Conservation (phyloP, 2,329 filamentous ascomycete genomes). For the Nigrospora sphaerica region DNA sequence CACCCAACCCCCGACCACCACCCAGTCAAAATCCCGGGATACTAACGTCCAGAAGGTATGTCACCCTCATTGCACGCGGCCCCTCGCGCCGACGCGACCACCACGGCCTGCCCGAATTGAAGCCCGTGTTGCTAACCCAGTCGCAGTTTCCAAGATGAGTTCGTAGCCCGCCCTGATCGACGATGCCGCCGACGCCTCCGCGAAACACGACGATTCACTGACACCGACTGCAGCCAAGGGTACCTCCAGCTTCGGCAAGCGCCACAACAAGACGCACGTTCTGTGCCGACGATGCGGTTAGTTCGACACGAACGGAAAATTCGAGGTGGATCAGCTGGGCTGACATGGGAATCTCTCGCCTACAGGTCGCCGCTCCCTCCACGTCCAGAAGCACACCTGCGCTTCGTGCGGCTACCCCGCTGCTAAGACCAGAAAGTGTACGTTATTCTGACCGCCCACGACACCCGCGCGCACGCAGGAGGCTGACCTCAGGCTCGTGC, state of each 20-base stretch:
- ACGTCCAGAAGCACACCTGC: conserved; percentile 99
- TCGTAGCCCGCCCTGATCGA: conserved; percentile 12
- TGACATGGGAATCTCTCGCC: conserved; percentile 13
- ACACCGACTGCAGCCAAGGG: conserved; percentile 24
- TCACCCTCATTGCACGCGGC: not conserved
- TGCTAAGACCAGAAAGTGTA: conserved; percentile 98
- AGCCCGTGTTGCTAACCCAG: not conserved
- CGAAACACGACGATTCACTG: conserved; percentile 11
- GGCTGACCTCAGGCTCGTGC: not conserved
- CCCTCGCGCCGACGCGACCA: too few relatives aligned
- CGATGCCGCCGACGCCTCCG: conserved; percentile 3
- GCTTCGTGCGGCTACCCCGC: conserved; percentile 91
- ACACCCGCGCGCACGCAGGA: not conserved
- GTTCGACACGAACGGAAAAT: conserved; percentile 31
- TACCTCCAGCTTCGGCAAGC: conserved; percentile 34
- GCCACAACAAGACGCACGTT: conserved; percentile 98
- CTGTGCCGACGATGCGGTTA: conserved; percentile 97
- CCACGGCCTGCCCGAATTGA: too few relatives aligned
- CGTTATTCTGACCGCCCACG: conserved; percentile 32
- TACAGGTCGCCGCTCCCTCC: conserved; percentile 87
- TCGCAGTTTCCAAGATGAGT: conserved; percentile 19
- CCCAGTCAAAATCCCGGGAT: conserved; percentile 1
- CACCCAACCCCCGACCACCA: not conserved
- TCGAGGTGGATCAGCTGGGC: conserved; percentile 8
- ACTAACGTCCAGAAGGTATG: conserved; percentile 2